Percentiles rank a stretch among this genome's conserved stretches.
Conservation (phyloP, 306 rosid species). For the Casuarina cunninghamiana region DNA sequence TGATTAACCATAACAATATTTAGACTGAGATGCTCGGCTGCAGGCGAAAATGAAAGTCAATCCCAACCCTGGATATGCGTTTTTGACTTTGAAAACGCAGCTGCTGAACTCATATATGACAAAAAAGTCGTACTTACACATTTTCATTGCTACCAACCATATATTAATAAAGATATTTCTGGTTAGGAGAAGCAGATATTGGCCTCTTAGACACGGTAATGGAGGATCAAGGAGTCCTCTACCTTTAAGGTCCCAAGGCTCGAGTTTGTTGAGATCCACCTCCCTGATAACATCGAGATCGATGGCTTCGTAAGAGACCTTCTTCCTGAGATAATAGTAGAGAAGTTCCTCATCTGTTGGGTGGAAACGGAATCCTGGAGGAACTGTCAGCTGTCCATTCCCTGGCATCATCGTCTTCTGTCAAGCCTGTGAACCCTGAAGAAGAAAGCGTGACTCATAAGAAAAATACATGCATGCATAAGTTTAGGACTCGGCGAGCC, state of each 20-base stretch:
- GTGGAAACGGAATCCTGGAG: slow-evolving; percentile 94
- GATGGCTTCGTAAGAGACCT: slow-evolving; percentile 89
- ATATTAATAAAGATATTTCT: no score
- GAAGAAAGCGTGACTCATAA: not conserved
- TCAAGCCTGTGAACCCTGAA: not conserved
- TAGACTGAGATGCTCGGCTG: no score
- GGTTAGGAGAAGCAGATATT: no score
- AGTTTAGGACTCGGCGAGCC: not conserved
- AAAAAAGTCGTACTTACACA: not conserved
- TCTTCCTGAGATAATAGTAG: slow-evolving; percentile 90
- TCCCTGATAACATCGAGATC: slow-evolving; percentile 94
- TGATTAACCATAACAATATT: not conserved
- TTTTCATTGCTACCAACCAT: no score
- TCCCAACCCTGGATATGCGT: not conserved
- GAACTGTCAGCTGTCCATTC: slow-evolving; percentile 83
- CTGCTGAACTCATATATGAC: not conserved
- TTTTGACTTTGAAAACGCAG: not conserved
- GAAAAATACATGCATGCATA: not conserved
- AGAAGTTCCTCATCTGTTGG: slow-evolving; percentile 99
- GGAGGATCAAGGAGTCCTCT: not conserved
- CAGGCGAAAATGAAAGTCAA: not conserved
- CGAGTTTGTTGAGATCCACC: slow-evolving; percentile 91
- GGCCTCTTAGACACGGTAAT: no score
- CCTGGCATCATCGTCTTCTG: slow-evolving; percentile 54
- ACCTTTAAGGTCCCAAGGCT: slow-evolving; percentile 99